Base-by-base conservation (phyloP, 257 asterid species). In the Fraxinus anomala region DNA sequence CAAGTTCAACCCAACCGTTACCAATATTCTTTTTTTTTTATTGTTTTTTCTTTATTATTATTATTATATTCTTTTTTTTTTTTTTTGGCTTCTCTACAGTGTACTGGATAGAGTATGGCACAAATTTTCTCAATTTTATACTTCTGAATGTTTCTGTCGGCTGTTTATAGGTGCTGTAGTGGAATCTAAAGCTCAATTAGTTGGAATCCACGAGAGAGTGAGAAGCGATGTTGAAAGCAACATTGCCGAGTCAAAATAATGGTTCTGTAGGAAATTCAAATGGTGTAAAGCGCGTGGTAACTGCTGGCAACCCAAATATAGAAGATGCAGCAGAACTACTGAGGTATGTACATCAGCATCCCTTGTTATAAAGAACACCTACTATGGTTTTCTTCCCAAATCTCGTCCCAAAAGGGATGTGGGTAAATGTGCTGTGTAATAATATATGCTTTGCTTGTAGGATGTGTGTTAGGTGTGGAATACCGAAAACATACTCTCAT, bases 121-220 rank as follows among this genome's bases (percentile, higher is more conserved):
- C 54, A 61, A 36, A 49, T 42, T 17, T 30, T 63, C 30, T 14
- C 34, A 16, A 3, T 16, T 56, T 44, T 73, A 61, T 44, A 13
- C 30, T 56, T 70, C 5, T 80, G 30, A 47, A 2, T 28, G 24
- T 14, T 2, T 65, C 44, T 0, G 59, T 70, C 68, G 42, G 77
- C 47, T 61, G n/a, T 65, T 80, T 63, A 4, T 80, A 95, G 99
- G 98, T 78, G 96, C 88, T 69, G 95, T 93, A 34, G 74, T 93
- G 80, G 94, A 93, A 83, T 88, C 98, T 39, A 96, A 92, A 83
- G 82, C 99, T 70, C 98, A 88, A 68, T 81, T 96, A 78, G 89
- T 88, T 17, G 99, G 99, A 56, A 85, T 89, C 79, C 96, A 92
- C n/a, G 98, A 93, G 90, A 90, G 99, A 86, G 99, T 96, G 81